phyloP scores from a whole-genome alignment of 2,329 filamentous ascomycete species.

The Neonectria coccinea region DNA sequence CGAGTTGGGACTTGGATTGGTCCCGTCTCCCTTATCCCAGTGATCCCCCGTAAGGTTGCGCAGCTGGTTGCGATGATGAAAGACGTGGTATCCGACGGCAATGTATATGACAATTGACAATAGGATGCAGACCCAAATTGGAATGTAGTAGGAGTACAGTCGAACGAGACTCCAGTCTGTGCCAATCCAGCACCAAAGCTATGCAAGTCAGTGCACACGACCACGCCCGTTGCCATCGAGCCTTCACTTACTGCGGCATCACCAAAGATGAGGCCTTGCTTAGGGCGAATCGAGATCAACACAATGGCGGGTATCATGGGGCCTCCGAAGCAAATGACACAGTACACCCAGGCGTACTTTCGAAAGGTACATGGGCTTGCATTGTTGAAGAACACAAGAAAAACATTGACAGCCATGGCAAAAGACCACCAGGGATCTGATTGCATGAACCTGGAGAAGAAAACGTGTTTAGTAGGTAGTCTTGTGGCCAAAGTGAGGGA shows the following conservation, averaged over 20 bases:
- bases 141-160: conserved; percentile 70
- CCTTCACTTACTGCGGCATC: conserved; percentile 63
- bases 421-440: conserved; percentile 82
- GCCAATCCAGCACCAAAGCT: conserved; percentile 73
- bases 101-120: conserved; percentile 66
- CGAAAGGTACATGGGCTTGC: conserved; percentile 72
- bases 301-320: conserved; percentile 75
- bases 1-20: conserved; percentile 35
- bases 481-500: neutral
- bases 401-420: conserved; percentile 86
- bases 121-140: conserved; percentile 70
- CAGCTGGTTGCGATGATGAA: conserved; percentile 67
- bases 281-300: conserved; percentile 68
- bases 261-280: conserved; percentile 61
- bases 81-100: conserved; percentile 69
- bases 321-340: conserved; percentile 75
- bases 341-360: conserved; percentile 77
- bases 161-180: conserved; percentile 65
- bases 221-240: fast-evolving
- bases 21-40: conserved; percentile 38
- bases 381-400: conserved; percentile 72
- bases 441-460: conserved; percentile 75
- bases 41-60: conserved; percentile 56
- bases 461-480: neutral
- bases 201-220: conserved; percentile 24